Percentiles rank a stretch among this genome's conserved stretches.
These are phyloP conservation scores for Pyricularia sp. DNA, from an alignment of 2,329 filamentous ascomycete genomes.

Conservation along the genomic window DNA sequence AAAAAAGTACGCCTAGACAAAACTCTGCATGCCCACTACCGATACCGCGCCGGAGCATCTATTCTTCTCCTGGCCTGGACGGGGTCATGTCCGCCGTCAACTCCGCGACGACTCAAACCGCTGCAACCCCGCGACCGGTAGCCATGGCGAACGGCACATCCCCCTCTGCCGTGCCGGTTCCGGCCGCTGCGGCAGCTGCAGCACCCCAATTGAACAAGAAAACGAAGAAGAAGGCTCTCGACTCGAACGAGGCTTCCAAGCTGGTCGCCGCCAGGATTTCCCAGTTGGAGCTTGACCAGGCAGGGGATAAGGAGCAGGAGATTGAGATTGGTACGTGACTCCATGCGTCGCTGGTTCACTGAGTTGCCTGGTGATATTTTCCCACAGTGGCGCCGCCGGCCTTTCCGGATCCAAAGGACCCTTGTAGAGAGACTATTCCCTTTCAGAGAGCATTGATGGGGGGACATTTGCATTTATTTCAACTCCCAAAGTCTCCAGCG, in stretches of 20 bases:
- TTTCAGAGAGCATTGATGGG: neutral
- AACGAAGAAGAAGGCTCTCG: constrained; percentile 76
- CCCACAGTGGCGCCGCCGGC: neutral
- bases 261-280: constrained; percentile 88
- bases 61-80: neutral
- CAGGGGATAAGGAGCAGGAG: constrained; percentile 91
- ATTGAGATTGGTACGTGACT: constrained; percentile 70
- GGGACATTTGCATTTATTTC: neutral
- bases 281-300: constrained; percentile 87
- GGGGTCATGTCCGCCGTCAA: constrained; percentile 25
- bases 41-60: neutral
- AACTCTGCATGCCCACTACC: neutral
- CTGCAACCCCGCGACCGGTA: constrained; percentile 12
- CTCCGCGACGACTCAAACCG: constrained; percentile 22
- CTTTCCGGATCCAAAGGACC: neutral
- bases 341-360: neutral
- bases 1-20: neutral
- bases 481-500: neutral
- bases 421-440: neutral
- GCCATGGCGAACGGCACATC: constrained; percentile 23
- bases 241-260: constrained; percentile 84
- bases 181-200: constrained; percentile 31
- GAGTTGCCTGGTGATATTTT: neutral
- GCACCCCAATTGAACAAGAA: constrained; percentile 46
- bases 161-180: constrained; percentile 21